phyloP scores from a whole-genome alignment of 257 asterid species.

The Capsicum baccatum region DNA sequence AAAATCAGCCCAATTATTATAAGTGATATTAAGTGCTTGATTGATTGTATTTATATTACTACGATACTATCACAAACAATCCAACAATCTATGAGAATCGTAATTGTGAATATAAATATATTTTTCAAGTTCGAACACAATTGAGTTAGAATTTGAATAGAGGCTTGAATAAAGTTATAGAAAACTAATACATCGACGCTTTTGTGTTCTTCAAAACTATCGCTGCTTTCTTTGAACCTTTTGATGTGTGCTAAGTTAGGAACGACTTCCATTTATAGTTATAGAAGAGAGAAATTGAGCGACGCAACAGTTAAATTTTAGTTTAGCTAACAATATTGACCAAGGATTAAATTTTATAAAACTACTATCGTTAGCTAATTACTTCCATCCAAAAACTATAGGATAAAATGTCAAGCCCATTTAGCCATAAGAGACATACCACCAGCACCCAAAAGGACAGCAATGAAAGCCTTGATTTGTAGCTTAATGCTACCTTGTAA shows the following conservation, averaged over 20 bases:
- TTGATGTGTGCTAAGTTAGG: not conserved
- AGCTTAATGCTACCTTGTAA: slow-evolving; percentile 45
- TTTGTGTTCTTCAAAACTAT: not conserved
- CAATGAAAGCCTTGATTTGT: slow-evolving; percentile 39
- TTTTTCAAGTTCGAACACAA: not conserved
- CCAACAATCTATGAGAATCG: not conserved
- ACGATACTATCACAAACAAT: not conserved
- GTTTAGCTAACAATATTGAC: not conserved
- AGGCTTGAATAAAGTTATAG: not conserved
- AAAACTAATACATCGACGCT: not conserved
- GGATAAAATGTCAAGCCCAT: slow-evolving; percentile 41
- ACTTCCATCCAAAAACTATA: not conserved
- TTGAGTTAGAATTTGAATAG: not conserved
- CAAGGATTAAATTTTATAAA: not conserved
- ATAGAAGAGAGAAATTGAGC: not conserved
- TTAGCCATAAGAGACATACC: slow-evolving; percentile 61
- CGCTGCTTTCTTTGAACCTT: not conserved
- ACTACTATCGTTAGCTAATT: not conserved
- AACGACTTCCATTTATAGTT: not conserved
- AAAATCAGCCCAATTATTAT: no score
- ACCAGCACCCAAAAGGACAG: slow-evolving; percentile 47
- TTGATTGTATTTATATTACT: slow-evolving; percentile 10
- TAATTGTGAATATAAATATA: not conserved
- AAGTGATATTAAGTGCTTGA: no score
- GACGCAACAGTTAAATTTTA: not conserved